Conservation (phyloP, 2,329 filamentous ascomycete genomes). For the Ophiostoma perfectum region DNA sequence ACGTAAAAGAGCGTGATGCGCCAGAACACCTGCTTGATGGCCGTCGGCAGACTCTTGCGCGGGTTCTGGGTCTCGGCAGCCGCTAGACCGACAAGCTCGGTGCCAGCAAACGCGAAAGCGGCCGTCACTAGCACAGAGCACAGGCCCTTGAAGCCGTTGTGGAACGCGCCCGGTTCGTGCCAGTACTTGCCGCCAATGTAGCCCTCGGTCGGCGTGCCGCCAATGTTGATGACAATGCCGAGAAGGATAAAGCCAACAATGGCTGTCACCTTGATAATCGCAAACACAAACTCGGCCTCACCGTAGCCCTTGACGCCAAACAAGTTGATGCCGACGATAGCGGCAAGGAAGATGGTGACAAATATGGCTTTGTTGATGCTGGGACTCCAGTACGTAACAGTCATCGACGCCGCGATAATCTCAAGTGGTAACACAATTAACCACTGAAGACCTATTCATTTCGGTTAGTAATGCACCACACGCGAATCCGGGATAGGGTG, state of each 20-base stretch:
- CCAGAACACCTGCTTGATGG: slow-evolving; percentile 94
- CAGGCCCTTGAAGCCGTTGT: slow-evolving; percentile 78
- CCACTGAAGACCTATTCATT: slow-evolving; percentile 61
- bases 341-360: slow-evolving; percentile 71
- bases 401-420: slow-evolving; percentile 80
- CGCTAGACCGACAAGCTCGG: slow-evolving; percentile 69
- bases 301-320: slow-evolving; percentile 86
- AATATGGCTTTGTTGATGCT: slow-evolving; percentile 64
- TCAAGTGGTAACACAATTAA: slow-evolving; percentile 76
- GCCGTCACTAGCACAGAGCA: slow-evolving; percentile 73
- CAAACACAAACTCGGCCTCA: slow-evolving; percentile 84
- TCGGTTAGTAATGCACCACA: background rate
- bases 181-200: slow-evolving; percentile 80
- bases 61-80: slow-evolving; percentile 76
- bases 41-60: slow-evolving; percentile 73
- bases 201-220: slow-evolving; percentile 64
- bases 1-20: slow-evolving; percentile 88
- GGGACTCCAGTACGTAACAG: slow-evolving; percentile 72
- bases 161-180: slow-evolving; percentile 73
- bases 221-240: slow-evolving; percentile 78
- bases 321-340: slow-evolving; percentile 77
- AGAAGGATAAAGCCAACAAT: slow-evolving; percentile 86
- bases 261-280: slow-evolving; percentile 77
- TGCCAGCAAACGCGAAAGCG: slow-evolving; percentile 70
- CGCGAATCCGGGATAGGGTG: background rate